A percentile compares a stretch with the other conserved stretches of the same genome.
phyloP scores from a whole-genome alignment of 495 filamentous ascomycete genomes.

The Peziza echinospora region DNA sequence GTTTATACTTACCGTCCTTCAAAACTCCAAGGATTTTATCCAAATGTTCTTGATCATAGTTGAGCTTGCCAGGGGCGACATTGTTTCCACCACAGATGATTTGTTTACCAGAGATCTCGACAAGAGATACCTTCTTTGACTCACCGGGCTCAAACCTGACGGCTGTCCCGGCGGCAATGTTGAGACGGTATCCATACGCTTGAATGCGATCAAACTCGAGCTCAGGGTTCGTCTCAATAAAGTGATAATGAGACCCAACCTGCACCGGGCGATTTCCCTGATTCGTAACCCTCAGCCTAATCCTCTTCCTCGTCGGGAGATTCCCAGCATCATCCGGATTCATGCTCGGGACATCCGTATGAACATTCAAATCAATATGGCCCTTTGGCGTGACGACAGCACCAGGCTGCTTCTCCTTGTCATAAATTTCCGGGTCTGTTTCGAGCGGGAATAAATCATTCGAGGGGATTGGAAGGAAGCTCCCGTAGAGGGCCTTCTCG shows the following conservation, averaged over 20 bases:
- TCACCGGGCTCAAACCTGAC: slow-evolving; percentile 92
- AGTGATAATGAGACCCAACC: slow-evolving; percentile 90
- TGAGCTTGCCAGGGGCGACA: slow-evolving; percentile 51
- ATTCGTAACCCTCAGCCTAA: slow-evolving; percentile 52
- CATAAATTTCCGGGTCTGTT: slow-evolving; percentile 1
- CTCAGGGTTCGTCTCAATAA: slow-evolving; percentile 80
- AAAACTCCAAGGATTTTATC: slow-evolving; percentile 47
- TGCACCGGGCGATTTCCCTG: slow-evolving; percentile 26
- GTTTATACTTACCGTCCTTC: slow-evolving; percentile 50
- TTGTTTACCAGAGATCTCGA: slow-evolving; percentile 67
- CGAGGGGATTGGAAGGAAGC: slow-evolving; percentile 69
- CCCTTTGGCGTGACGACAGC: slow-evolving; percentile 53
- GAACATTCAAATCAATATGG: slow-evolving; percentile 39
- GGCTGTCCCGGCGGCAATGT: slow-evolving; percentile 80
- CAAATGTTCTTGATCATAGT: slow-evolving; percentile 26
- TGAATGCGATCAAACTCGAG: slow-evolving; percentile 76
- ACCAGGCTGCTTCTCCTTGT: slow-evolving; percentile 19
- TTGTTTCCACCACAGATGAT: slow-evolving; percentile 72
- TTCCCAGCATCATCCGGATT: too few relatives aligned
- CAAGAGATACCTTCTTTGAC: slow-evolving; percentile 74
- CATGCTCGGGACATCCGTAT: too few relatives aligned
- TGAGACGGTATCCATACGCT: slow-evolving; percentile 67
- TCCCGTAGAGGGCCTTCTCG: slow-evolving; percentile 69
- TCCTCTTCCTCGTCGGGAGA: slow-evolving; percentile 70
- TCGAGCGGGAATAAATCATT: slow-evolving; percentile 38